Base-by-base conservation (phyloP, 2,329 filamentous ascomycete genomes). In the Aspergillus melleus region DNA sequence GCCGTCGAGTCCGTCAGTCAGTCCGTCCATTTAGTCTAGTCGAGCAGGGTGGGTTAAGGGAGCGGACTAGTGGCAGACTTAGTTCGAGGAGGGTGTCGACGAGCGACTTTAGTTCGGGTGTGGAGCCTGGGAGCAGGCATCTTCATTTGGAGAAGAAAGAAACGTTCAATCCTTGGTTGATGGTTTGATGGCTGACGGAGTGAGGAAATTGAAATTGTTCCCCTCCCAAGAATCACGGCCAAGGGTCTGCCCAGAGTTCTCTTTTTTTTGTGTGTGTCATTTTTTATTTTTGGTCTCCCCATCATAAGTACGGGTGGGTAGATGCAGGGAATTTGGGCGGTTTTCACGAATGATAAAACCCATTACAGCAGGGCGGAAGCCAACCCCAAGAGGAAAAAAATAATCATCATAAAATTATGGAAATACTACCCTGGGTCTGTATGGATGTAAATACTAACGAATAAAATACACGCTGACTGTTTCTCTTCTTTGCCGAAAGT, bases 171-270 rank as follows among this genome's bases (percentile, higher is more conserved):
- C 44, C 44, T 47, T 47, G 44, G 44, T 47, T 20, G 44, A 20
- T 14, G 44, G 36, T 12, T 42, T 42, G 36, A 42, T 14, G 36
- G 36, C 36, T 36, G 10, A 14, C 10, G 32, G 12, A 14, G 10
- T 14, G 10, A 12, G 32, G 32, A 14, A 36, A 36, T 55, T 30
- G 32, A 14, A 36, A 36, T 55, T 30, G 53, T 29, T 47, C 39
- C 46, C 36, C 36, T n/a, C 16, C 36, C 36, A 14, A n/a, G 16
- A n/a, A 8, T 30, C n/a, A 24, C 32, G 47, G 54, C 54, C 47
- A 56, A 56, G 54, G 54, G 54, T 56, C 54, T 56, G 54, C 54
- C 54, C 49, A 56, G 54, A 56, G 19, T n/a, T 32, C 24, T 26
- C 11, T 16, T 12, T 22, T 26, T 49, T 49, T 8, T 22, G 1